phyloP scores from a whole-genome alignment of 129 eudicot genomes.

The Scalesia atractyloides region DNA sequence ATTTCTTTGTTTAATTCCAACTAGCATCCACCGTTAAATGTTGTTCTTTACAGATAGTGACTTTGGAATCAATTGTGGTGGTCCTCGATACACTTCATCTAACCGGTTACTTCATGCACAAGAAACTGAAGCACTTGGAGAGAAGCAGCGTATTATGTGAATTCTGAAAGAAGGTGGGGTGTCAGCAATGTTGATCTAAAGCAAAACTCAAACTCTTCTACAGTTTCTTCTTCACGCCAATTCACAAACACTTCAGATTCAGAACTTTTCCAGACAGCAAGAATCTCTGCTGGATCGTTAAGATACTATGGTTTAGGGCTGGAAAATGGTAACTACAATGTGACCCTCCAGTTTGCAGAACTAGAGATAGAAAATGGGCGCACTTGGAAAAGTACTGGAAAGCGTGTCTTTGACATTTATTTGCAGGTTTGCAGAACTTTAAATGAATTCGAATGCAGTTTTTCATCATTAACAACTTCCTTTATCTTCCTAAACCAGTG shows the following conservation, averaged over 20 bases:
- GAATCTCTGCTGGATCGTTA: constrained; percentile 80
- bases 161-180: constrained; percentile 64
- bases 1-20: background rate
- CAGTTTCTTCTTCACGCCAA: constrained; percentile 28
- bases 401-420: constrained; percentile 78
- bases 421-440: constrained; percentile 28
- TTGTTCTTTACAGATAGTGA: constrained; percentile 49
- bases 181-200: constrained; percentile 76
- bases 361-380: constrained; percentile 35
- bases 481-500: background rate
- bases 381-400: constrained; percentile 71
- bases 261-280: constrained; percentile 64
- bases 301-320: constrained; percentile 88
- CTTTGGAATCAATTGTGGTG: constrained; percentile 79
- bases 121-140: constrained; percentile 63
- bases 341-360: constrained; percentile 77
- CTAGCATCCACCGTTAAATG: constrained; percentile 2
- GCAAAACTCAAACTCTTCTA: constrained; percentile 30
- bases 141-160: constrained; percentile 57
- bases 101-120: constrained; percentile 38
- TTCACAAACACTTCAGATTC: constrained; percentile 63
- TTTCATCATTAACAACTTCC: background rate
- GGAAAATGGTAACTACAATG: constrained; percentile 72
- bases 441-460: background rate
- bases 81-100: constrained; percentile 50